Percentiles rank a stretch among this genome's conserved stretches.
Conservation (phyloP, 2,329 filamentous ascomycete species). For the Colletotrichum magnum region DNA sequence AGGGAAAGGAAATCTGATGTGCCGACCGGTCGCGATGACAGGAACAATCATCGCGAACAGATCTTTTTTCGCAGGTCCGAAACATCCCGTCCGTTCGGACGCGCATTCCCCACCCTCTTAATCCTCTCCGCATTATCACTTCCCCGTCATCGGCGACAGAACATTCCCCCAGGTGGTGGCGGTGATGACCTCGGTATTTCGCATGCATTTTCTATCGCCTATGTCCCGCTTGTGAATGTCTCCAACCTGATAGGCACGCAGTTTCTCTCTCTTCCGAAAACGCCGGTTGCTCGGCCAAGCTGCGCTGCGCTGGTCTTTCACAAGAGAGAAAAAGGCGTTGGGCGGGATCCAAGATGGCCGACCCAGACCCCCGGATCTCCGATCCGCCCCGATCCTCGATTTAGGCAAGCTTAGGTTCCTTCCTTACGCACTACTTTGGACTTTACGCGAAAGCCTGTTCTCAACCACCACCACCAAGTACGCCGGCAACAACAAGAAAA, state of each 20-base stretch:
- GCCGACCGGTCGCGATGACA: slow-evolving; percentile 3
- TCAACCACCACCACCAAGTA: no score
- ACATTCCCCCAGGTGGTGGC: background rate
- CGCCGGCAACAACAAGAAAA: background rate
- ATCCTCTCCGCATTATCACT: background rate
- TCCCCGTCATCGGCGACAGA: slow-evolving; percentile 8
- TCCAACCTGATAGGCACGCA: background rate
- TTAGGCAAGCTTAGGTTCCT: no score
- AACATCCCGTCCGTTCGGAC: slow-evolving; percentile 24
- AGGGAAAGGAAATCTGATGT: background rate
- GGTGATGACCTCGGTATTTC: background rate
- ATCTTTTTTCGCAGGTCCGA: slow-evolving; percentile 5
- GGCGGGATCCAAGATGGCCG: background rate
- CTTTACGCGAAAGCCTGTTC: no score
- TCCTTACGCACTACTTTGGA: no score
- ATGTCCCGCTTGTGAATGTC: background rate
- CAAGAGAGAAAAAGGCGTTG: background rate
- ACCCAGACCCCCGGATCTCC: slow-evolving; percentile 20
- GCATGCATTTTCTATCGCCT: background rate
- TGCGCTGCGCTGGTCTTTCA: background rate
- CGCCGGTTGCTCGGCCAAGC: background rate
- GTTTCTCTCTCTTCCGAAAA: background rate
- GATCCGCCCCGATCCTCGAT: slow-evolving; percentile 24
- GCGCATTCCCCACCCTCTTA: background rate
- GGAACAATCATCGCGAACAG: slow-evolving; percentile 1